These are phyloP conservation scores for Amanita phalloides DNA, from an alignment of 768 basidiomycete species.

Conservation along the genomic window DNA sequence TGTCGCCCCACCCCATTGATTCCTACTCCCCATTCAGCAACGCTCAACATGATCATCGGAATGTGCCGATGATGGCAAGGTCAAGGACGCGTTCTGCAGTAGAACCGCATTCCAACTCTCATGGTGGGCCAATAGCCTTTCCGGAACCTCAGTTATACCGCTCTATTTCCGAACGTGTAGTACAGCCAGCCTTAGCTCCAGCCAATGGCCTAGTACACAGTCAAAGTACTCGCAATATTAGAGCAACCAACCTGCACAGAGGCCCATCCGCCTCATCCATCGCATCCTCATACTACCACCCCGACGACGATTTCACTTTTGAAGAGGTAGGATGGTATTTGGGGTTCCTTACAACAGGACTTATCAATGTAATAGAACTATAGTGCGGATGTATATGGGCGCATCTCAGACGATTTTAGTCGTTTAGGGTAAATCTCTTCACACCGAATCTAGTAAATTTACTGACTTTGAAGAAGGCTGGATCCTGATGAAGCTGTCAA, in stretches of 20 bases:
- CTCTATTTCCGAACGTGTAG: conserved; percentile 26
- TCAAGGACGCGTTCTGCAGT: neutral
- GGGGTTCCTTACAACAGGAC: neutral
- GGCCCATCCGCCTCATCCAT: conserved; percentile 2
- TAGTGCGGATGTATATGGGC: neutral
- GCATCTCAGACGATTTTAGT: neutral
- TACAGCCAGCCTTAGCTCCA: conserved; percentile 21
- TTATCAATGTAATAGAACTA: neutral
- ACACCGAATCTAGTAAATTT: conserved; percentile 23
- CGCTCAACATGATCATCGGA: neutral
- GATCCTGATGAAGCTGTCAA: conserved; percentile 52
- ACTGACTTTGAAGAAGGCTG: conserved; percentile 28
- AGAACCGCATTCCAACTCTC: neutral
- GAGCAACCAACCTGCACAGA: conserved; percentile 1
- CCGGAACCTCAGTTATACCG: conserved; percentile 45
- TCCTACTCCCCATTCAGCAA: neutral
- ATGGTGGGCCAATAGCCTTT: conserved; percentile 21
- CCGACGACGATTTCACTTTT: conserved; percentile 16
- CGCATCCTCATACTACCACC: conserved; percentile 10
- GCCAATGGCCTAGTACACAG: neutral
- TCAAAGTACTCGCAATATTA: neutral
- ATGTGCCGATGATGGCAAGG: neutral
- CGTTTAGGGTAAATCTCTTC: conserved; percentile 6
- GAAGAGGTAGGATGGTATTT: conserved; percentile 12
- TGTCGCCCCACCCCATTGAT: neutral